Conservation (phyloP, 148 eudicot genomes). For the Arctostaphylos glauca region DNA sequence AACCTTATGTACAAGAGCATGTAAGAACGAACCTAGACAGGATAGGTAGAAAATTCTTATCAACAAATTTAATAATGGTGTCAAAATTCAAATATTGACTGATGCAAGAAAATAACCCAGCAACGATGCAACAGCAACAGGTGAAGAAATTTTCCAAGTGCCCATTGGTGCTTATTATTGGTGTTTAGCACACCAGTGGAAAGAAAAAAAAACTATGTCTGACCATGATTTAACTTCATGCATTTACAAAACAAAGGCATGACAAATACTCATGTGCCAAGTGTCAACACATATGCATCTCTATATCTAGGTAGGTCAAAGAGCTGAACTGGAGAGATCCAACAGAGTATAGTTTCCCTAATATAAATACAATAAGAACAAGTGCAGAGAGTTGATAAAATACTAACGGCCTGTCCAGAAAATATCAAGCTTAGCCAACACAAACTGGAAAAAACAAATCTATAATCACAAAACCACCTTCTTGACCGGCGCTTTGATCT, state of each 20-base stretch:
- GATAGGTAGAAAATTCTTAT: not conserved
- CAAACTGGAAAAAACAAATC: not conserved
- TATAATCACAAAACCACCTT: conserved; percentile 40
- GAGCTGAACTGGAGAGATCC: not conserved
- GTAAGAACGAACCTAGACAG: not conserved
- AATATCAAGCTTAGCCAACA: not conserved
- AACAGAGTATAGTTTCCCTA: conserved; percentile 11
- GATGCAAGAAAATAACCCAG: not conserved
- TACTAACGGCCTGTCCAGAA: not conserved
- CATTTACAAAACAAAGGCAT: not conserved
- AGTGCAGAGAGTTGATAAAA: not conserved
- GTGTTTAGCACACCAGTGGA: not conserved
- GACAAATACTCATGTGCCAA: not conserved
- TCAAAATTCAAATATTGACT: not conserved
- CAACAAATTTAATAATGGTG: not conserved
- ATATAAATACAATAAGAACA: not conserved
- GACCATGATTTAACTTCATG: not conserved
- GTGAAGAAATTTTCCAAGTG: not conserved
- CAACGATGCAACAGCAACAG: not conserved
- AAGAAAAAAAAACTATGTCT: not conserved
- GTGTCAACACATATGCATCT: not conserved
- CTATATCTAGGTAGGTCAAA: not conserved
- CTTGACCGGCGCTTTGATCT: conserved; percentile 64
- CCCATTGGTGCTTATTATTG: not conserved
- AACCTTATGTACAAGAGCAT: not conserved